Evolutionary conservation across 768 basidiomycete species (phyloP), one percentile per base, ranked within the genome.

Genomic region (Xerocomellus chrysenteron): DNA sequence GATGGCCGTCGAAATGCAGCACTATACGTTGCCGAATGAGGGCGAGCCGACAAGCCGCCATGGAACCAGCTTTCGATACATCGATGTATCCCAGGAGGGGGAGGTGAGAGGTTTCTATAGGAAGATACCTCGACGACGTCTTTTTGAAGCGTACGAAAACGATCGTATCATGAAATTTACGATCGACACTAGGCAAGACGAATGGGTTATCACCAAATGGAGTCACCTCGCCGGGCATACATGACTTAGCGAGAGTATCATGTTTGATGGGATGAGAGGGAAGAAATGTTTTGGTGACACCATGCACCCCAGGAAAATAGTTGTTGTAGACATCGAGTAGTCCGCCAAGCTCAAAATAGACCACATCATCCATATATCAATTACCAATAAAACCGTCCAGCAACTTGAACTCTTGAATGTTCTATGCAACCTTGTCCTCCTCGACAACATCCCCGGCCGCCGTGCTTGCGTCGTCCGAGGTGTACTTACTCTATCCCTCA

Each of bases 141-240:
- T 21, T 21, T 21, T 21, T 21, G 21, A 21, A 21, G 21, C 21
- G 21, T 21, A 21, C 21, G 21, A 21, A 21, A 26, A 16, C 8
- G 24, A 48, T 21, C 19, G 21, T 4, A 10, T 59, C 44, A 10
- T 43, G 16, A 58, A 54, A 16, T 58, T 53, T 13, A 7, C 48
- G 16, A 47, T 60, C 12, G 57, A 59, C n/a, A 46, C 33, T 4
- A 50, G 32, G 4, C 59, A 47, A 30, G 52, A 50, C 24, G 42
- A 11, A 7, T 54, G 57, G 43, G 30, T 9, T 44, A 12, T 17
- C 8, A n/a, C 41, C 41, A 19, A 47, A 32, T 59, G 58, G 55
- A 42, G 3, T 17, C 13, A 36, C 2, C 8, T 10, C 11, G 21
- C 21, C 21, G 13, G 26, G 10, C 11, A 32, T 16, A 9, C 1